A percentile compares a stretch with the other conserved stretches of the same genome.
These are phyloP conservation scores for Haplosporangium gracile DNA, from an alignment of 192 early-diverging fungal genomes.

Conservation along the genomic window DNA sequence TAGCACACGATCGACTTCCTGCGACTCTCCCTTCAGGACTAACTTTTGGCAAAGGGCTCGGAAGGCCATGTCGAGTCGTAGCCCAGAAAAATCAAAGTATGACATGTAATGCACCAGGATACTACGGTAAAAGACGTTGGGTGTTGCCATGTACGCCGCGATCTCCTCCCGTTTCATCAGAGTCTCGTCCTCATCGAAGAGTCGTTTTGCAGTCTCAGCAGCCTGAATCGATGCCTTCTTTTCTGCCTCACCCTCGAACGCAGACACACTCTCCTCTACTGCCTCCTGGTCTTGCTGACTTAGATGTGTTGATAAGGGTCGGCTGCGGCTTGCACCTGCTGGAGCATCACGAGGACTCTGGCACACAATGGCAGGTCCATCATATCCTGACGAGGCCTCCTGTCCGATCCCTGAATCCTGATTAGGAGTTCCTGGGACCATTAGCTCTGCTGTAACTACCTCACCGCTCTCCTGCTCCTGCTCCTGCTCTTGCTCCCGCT, in stretches of 20 bases:
- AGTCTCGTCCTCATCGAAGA: conserved; percentile 59
- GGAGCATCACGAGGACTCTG: not conserved
- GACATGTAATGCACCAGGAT: conserved; percentile 79
- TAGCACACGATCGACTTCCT: conserved; percentile 92
- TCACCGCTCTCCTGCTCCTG: not conserved
- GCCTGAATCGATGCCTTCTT: conserved; percentile 13
- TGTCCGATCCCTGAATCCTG: not conserved
- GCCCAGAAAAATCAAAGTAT: conserved; percentile 80
- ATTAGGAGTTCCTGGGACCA: not conserved
- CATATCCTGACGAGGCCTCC: not conserved
- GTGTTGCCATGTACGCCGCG: conserved; percentile 64
- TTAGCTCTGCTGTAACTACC: not conserved
- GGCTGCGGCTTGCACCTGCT: not conserved
- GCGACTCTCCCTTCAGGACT: conserved; percentile 91
- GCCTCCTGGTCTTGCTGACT: not conserved
- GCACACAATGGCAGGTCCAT: not conserved
- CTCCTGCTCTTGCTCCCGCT: not conserved
- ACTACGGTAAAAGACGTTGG: conserved; percentile 67
- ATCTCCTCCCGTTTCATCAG: conserved; percentile 61
- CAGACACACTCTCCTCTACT: not conserved
- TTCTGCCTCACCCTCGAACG: not conserved
- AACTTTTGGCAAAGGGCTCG: conserved; percentile 83
- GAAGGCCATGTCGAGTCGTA: conserved; percentile 84
- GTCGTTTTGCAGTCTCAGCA: conserved; percentile 23
- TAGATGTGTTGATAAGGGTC: not conserved